Percentiles rank a stretch among this genome's conserved stretches.
These are phyloP conservation scores for Phalaenopsis equestris DNA, from an alignment of 106 monocot species.

Conservation along the genomic window DNA sequence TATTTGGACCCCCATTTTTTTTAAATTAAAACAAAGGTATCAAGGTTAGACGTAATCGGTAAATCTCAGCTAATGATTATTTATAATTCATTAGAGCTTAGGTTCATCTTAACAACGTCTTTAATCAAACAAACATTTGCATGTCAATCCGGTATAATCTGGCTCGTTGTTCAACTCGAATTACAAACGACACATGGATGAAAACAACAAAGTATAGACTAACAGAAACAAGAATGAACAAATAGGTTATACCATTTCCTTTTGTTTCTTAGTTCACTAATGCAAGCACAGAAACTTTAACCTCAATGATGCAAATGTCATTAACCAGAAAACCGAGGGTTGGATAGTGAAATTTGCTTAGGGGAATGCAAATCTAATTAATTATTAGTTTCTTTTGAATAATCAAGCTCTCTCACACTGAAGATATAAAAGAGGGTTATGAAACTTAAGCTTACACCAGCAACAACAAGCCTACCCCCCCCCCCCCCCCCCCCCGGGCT, in stretches of 20 bases:
- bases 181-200: background rate
- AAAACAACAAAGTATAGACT: background rate
- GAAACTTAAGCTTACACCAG: no score
- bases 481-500: no score
- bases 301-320: conserved; percentile 8
- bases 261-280: background rate
- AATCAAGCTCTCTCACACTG: background rate
- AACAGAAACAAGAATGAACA: background rate
- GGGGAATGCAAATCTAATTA: background rate
- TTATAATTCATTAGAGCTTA: no score
- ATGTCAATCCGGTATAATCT: background rate
- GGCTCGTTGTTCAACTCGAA: background rate
- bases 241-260: background rate
- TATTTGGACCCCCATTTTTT: no score
- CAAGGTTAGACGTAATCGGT: no score
- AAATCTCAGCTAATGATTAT: no score
- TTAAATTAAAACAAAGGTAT: no score
- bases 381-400: background rate
- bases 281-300: conserved; percentile 1
- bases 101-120: background rate
- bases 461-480: no score
- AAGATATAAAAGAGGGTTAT: no score
- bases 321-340: background rate
- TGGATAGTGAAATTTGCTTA: background rate
- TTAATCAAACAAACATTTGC: background rate